These are phyloP conservation scores for Lichtheimia ramosa DNA, from an alignment of 371 early-diverging fungal species.

Conservation along the genomic window DNA sequence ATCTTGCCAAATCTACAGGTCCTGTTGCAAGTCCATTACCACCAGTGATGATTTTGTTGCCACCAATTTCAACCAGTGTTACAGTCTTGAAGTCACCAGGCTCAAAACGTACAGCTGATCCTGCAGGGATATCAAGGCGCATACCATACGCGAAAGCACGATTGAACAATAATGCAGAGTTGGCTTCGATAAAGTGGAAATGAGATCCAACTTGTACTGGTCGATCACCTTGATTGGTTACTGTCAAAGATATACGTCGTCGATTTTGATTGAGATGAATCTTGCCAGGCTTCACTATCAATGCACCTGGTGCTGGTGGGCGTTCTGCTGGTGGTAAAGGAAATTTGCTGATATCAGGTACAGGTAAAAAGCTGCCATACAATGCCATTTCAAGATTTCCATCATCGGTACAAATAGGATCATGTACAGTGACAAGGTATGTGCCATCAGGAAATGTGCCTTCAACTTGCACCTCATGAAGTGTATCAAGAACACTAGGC, in stretches of 20 bases:
- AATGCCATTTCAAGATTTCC: slow-evolving; percentile 83
- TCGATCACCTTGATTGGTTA: slow-evolving; percentile 89
- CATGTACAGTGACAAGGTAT: slow-evolving; percentile 88
- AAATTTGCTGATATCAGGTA: slow-evolving; percentile 64
- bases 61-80: slow-evolving; percentile 81
- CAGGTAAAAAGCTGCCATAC: slow-evolving; percentile 82
- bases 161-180: slow-evolving; percentile 78
- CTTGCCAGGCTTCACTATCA: slow-evolving; percentile 55
- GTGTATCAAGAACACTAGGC: slow-evolving; percentile 63
- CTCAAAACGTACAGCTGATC: slow-evolving; percentile 75
- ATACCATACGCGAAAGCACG: slow-evolving; percentile 80
- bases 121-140: slow-evolving; percentile 88
- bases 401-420: slow-evolving; percentile 79
- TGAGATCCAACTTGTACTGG: slow-evolving; percentile 94
- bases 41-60: slow-evolving; percentile 76
- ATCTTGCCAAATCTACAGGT: slow-evolving; percentile 50
- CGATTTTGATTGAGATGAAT: slow-evolving; percentile 76
- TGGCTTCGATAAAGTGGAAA: slow-evolving; percentile 92
- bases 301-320: slow-evolving; percentile 62
- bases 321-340: slow-evolving; percentile 45
- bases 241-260: slow-evolving; percentile 61
- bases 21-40: slow-evolving; percentile 85
- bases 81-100: slow-evolving; percentile 86
- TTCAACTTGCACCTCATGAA: slow-evolving; percentile 85
- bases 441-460: slow-evolving; percentile 93